phyloP scores from a whole-genome alignment of 495 filamentous ascomycete genomes.

The Apodospora peruviana region DNA sequence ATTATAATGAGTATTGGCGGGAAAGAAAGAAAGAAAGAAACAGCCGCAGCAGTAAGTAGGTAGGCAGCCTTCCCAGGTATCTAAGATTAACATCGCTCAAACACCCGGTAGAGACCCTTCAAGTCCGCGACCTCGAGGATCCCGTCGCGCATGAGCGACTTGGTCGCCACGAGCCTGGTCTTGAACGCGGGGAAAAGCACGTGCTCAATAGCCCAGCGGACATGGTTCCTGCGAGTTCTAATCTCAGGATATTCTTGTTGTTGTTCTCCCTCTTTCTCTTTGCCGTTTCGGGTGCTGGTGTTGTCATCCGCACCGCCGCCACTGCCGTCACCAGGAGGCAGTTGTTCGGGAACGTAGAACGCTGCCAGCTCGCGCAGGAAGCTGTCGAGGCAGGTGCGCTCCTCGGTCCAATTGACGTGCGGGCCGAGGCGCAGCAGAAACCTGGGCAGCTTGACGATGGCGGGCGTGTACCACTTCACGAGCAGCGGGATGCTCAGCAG shows the following conservation, averaged over 20 bases:
- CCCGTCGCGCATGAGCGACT: constrained; percentile 61
- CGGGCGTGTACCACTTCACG: constrained; percentile 81
- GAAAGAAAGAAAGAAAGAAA: too few relatives aligned
- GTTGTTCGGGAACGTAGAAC: constrained; percentile 85
- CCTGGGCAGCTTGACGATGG: constrained; percentile 76
- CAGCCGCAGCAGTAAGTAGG: too few relatives aligned
- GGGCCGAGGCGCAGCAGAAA: constrained; percentile 89
- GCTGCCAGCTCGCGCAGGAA: constrained; percentile 84
- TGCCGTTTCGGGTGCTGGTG: background rate
- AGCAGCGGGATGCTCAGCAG: constrained; percentile 76
- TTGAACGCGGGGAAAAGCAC: constrained; percentile 79
- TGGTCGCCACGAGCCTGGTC: constrained; percentile 77
- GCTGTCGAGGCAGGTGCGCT: constrained; percentile 79
- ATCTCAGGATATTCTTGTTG: constrained; percentile 46
- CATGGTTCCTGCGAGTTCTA: constrained; percentile 47
- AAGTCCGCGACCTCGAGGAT: constrained; percentile 89
- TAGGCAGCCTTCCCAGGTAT: too few relatives aligned
- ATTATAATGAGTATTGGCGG: too few relatives aligned
- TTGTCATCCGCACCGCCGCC: background rate
- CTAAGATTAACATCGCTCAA: constrained; percentile 93
- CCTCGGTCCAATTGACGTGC: constrained; percentile 77
- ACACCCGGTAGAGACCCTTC: constrained; percentile 94
- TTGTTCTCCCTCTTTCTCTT: too few relatives aligned
- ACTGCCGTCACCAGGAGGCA: constrained; percentile 46
- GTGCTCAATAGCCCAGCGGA: constrained; percentile 60